Evolutionary conservation across 1,284 basidiomycete genomes (phyloP).

Genomic region (Ganoderma lingzhi): DNA sequence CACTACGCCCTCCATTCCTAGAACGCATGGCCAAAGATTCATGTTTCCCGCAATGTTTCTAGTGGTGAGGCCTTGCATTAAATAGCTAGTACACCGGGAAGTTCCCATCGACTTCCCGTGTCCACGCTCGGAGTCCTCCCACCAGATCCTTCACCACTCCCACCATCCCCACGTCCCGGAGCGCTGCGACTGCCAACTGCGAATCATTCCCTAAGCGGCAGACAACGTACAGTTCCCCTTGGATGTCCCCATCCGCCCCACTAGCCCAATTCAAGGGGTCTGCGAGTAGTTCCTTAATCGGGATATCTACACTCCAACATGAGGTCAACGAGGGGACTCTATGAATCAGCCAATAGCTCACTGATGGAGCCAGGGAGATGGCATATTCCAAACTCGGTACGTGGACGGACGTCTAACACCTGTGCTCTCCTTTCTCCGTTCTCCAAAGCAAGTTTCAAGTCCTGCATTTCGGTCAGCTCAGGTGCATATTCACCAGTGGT

Average conservation of each 20-base stretch:
- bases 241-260: background rate
- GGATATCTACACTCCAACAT: slow-evolving; percentile 60
- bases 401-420: slow-evolving; percentile 87
- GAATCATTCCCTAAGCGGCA: slow-evolving; percentile 96
- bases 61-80: background rate
- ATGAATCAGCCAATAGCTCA: slow-evolving; percentile 47
- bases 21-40: background rate
- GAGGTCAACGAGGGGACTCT: background rate
- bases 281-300: slow-evolving; percentile 66
- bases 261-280: slow-evolving; percentile 50
- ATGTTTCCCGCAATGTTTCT: background rate
- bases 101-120: slow-evolving; percentile 68
- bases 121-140: slow-evolving; percentile 85
- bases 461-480: slow-evolving; percentile 40
- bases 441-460: slow-evolving; percentile 51
- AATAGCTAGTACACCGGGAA: slow-evolving; percentile 81
- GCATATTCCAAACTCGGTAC: slow-evolving; percentile 89
- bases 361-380: slow-evolving; percentile 80
- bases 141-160: slow-evolving; percentile 73
- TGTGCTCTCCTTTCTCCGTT: slow-evolving; percentile 38
- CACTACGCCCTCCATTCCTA: background rate
- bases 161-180: slow-evolving; percentile 55
- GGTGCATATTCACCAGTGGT: background rate
- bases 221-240: slow-evolving; percentile 59
- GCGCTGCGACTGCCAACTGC: slow-evolving; percentile 80